phyloP scores from a whole-genome alignment of 2,329 filamentous ascomycete species.

The Alternaria conjuncta region DNA sequence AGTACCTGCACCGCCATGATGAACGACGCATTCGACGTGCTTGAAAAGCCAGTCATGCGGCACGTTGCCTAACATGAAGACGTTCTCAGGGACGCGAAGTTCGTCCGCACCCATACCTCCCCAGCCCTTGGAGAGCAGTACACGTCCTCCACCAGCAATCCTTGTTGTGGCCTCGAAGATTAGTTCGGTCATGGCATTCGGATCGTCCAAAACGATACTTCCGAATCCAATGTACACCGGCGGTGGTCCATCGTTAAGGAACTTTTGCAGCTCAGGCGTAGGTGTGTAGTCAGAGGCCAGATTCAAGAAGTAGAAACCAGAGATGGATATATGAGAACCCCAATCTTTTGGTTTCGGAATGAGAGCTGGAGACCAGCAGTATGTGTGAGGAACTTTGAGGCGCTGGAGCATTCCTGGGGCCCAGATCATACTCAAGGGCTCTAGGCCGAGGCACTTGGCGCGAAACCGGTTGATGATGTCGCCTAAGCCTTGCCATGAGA shows the following conservation, averaged over 20 bases:
- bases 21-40: slow-evolving; percentile 77
- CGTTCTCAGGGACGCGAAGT: slow-evolving; percentile 41
- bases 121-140: slow-evolving; percentile 60
- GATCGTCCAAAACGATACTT: slow-evolving; percentile 62
- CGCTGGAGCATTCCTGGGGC: slow-evolving; percentile 47
- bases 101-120: neutral
- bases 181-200: slow-evolving; percentile 51
- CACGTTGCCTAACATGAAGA: slow-evolving; percentile 67
- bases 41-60: slow-evolving; percentile 89
- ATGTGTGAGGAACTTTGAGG: slow-evolving; percentile 52
- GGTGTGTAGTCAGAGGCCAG: slow-evolving; percentile 47
- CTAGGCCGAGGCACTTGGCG: slow-evolving; percentile 47
- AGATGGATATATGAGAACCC: slow-evolving; percentile 34
- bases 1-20: slow-evolving; percentile 85
- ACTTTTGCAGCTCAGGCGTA: slow-evolving; percentile 48
- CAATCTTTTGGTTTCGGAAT: slow-evolving; percentile 26
- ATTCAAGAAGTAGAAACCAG: slow-evolving; percentile 57
- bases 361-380: slow-evolving; percentile 54
- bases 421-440: slow-evolving; percentile 45
- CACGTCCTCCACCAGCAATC: slow-evolving; percentile 42
- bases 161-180: slow-evolving; percentile 56
- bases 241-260: slow-evolving; percentile 56
- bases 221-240: slow-evolving; percentile 65
- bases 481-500: slow-evolving; percentile 60
- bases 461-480: slow-evolving; percentile 56